Conservation (phyloP, 75 land plant genomes). For the Selaginella moellendorffii region DNA sequence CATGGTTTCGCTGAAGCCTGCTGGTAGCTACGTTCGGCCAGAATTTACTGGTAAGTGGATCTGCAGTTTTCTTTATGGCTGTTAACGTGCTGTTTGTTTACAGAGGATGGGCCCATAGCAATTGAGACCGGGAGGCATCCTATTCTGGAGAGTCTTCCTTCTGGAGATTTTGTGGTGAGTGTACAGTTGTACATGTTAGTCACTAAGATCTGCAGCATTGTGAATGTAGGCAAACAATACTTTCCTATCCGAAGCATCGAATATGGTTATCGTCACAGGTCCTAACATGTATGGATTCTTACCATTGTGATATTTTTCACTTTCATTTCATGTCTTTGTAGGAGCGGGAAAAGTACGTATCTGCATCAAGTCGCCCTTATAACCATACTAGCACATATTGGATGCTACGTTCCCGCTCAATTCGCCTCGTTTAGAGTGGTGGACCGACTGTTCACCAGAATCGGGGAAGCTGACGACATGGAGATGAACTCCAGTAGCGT, state of each 20-base stretch:
- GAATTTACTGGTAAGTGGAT: slow-evolving; percentile 39
- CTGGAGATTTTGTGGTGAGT: slow-evolving; percentile 71
- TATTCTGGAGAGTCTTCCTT: slow-evolving; percentile 56
- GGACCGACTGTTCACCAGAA: slow-evolving; percentile 85
- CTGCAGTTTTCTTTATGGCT: neutral
- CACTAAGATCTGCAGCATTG: too few relatives aligned
- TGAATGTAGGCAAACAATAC: slow-evolving; percentile 67
- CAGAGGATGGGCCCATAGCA: slow-evolving; percentile 84
- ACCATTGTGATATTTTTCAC: neutral
- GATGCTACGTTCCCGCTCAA: slow-evolving; percentile 91
- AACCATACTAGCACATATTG: slow-evolving; percentile 89
- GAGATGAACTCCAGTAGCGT: slow-evolving; percentile 97
- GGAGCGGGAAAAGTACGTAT: slow-evolving; percentile 99
- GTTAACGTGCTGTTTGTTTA: neutral
- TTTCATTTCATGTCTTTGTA: slow-evolving; percentile 15
- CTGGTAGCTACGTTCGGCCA: slow-evolving; percentile 68
- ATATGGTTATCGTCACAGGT: slow-evolving; percentile 80
- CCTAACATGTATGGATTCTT: slow-evolving; percentile 98
- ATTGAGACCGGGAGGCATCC: slow-evolving; percentile 96
- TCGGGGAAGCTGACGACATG: slow-evolving; percentile 67
- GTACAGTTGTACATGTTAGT: too few relatives aligned
- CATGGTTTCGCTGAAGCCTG: slow-evolving; percentile 56
- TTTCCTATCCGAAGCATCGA: slow-evolving; percentile 88
- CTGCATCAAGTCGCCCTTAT: slow-evolving; percentile 89
- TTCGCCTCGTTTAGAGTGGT: slow-evolving; percentile 75